Evolutionary conservation across 2,329 filamentous ascomycete genomes (phyloP), one percentile per base, ranked within the genome.

Genomic region (Fusarium praegraminearum): DNA sequence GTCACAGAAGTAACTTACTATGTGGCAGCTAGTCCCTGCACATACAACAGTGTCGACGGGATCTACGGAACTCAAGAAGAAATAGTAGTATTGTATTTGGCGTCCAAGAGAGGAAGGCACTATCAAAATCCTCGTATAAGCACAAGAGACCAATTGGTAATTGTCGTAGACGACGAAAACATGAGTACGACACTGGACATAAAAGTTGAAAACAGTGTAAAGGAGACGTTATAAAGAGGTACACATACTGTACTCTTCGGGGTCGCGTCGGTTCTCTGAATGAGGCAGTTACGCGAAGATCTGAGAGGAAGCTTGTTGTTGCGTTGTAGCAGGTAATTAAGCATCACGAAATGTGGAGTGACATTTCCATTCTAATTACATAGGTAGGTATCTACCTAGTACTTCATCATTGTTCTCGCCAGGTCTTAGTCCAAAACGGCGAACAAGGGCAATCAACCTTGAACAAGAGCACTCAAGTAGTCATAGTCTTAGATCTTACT

Each of bases 101-200:
- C 43, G 47, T 50, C 68, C 56, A 36, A 67, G 61, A 65, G 50
- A 71, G 67, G 67, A 67, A 70, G 67, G 66, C 61, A 38, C 20
- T 51, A 12, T 18, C 43, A 22, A 20, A 46, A 36, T 12, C 46
- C 51, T 30, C 35, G 67, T 4, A 41, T 41, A 35, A 12, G n/a
- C 55, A 51, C n/a, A 28, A 41, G 51, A 51, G 40, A 32, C 18
- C 20, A 30, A 7, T 28, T 16, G 49, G 40, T n/a, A 52, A 16
- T 30, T 28, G 18, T 24, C 18, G 18, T 44, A 50, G 40, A 43
- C 32, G 43, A 53, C 11, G 35, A 30, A 54, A 46, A 53, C 24
- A 35, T 12, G 41, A 49, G 44, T 12, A 46, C 10, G 11, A 36
- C n/a, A 52, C 15, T 24, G 44, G 24, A 49, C n/a, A 46, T 44